Evolutionary conservation across 169 alveolate species (phyloP), one percentile per base, ranked within the genome.

Genomic region (Cryptosporidium xiaoi): DNA sequence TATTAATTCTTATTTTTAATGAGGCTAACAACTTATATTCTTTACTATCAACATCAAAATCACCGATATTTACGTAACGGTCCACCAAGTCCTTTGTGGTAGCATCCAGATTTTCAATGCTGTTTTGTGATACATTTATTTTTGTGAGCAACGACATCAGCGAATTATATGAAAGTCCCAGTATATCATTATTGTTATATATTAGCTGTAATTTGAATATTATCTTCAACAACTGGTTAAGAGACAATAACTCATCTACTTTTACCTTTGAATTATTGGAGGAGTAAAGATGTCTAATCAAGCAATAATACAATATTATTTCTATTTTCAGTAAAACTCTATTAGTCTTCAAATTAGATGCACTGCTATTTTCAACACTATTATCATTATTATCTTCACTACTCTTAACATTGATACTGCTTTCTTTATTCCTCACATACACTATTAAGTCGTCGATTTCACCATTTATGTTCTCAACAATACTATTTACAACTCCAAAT

Each of bases 231-330:
- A 77, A 10, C 13, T 20, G 29, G n/a, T 46, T 10, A 36, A 77
- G 46, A 12, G 69, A 13, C 58, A 77, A 20, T 40, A 62, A 10
- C 8, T 77, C 77, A 3, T 62, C 87, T 27, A 77, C 29, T 29
- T 1, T 48, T 20, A 77, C 31, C 12, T 24, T 36, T 0, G 69
- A 56, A 27, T n/a, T 56, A 13, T 12, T 56, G n/a, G 10, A 27
- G 10, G 71, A 77, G 27, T 77, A 77, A 36, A 77, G 48, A 24
- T 62, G 71, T 46, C 71, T 62, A 13, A 77, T 18, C 27, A 77
- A 60, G 46, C 87, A 77, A 48, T 77, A 77, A 60, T 77, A 77
- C 4, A 77, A 16, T 2, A 77, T 24, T 12, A 77, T 51, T 48
- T 77, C 87, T 2, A 44, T 56, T n/a, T 48, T 60, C 18, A 50